Base-by-base conservation (phyloP, 331 rosid genomes). In the Rosa hybrid region DNA sequence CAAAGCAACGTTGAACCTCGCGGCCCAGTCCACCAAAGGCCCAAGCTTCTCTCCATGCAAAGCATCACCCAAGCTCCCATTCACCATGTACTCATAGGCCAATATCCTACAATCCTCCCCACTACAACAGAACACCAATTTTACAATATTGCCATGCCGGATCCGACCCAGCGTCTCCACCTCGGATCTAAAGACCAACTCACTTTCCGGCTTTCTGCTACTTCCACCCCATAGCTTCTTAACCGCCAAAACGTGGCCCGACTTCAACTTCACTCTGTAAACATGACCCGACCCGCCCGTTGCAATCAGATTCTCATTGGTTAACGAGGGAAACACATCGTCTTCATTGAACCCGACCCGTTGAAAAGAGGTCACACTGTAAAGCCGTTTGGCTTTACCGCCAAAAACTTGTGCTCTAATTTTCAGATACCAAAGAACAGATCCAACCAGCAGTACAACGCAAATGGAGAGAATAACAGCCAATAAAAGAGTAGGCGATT, bases 131-230 rank as follows among this genome's bases (percentile, higher is more conserved):
- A 85, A 88, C 71, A 95, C 63, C 70, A 95, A 77, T 77, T 91
- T 93, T 81, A 95, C 92, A 38, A 95, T 87, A 77, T 95, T 93
- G 14, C 79, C 89, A 85, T 95, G 99, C 1, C 98, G 88, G 73
- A 91, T 84, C 84, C 86, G 82, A 21, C 99, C 91, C 76, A 93
- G 39, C 0, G 92, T 89, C 84, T 90, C 96, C 16, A 93, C 87
- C 83, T 95, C 96, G 0, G 99, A 89, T 13, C 50, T 74, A 60
- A 93, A 95, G 16, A 82, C 90, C 1, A 30, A 34, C 70, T 91
- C 92, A 1, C 72, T 59, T 27, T 93, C 86, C 7, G 69, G 64
- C 57, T 83, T 72, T 12, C 54, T 57, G 53, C 77, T 67, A 0
- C 83, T 88, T 1, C 86, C 88, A 38, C 83, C 86, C 86, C 89